phyloP scores from a whole-genome alignment of 768 basidiomycete species.

The Lyophyllum shimeji region DNA sequence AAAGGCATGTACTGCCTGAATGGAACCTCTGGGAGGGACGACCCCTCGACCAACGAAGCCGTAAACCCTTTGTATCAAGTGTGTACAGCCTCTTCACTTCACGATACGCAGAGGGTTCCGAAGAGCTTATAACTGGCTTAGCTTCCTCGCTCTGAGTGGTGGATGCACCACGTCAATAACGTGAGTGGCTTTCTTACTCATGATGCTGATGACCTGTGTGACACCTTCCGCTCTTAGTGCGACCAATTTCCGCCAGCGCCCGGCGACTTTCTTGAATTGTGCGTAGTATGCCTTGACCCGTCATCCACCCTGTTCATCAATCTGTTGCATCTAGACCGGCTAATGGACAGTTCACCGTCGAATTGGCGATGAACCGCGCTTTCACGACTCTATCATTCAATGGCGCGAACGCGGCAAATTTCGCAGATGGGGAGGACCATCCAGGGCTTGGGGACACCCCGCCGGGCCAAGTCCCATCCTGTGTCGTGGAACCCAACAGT shows the following conservation, averaged over 20 bases:
- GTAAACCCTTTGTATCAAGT: constrained; percentile 47
- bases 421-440: constrained; percentile 44
- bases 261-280: constrained; percentile 45
- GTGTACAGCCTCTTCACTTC: constrained; percentile 12
- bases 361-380: constrained; percentile 51
- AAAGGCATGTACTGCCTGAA: constrained; percentile 46
- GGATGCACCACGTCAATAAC: constrained; percentile 34
- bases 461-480: constrained; percentile 35
- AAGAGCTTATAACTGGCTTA: constrained; percentile 1
- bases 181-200: constrained; percentile 21
- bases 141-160: constrained; percentile 22
- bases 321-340: constrained; percentile 34
- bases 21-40: constrained; percentile 29
- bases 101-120: neutral
- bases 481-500: constrained; percentile 52
- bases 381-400: constrained; percentile 42
- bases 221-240: constrained; percentile 30
- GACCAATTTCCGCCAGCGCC: constrained; percentile 41
- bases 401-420: constrained; percentile 34
- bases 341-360: constrained; percentile 45
- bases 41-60: constrained; percentile 38
- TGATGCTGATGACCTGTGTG: neutral
- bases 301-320: neutral
- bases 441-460: constrained; percentile 25
- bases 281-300: constrained; percentile 5